Evolutionary conservation across 208 protist genomes (phyloP).

Genomic region (Leishmania arabica): DNA sequence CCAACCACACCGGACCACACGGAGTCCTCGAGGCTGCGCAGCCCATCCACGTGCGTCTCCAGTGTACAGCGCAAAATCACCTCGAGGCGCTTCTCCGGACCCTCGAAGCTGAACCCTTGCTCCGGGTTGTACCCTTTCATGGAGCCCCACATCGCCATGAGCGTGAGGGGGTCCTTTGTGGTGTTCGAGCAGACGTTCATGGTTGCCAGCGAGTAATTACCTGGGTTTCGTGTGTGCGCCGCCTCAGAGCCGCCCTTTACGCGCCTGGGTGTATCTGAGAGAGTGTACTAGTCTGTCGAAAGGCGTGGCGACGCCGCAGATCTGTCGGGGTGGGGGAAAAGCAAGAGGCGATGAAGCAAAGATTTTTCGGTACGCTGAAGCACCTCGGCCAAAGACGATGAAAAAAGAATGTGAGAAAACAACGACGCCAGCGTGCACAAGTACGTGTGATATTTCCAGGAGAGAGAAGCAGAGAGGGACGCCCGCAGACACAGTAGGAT

Average conservation of each 20-base stretch:
- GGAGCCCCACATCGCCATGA: constrained; percentile 92
- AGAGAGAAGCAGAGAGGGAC: neutral
- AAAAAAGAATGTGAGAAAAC: neutral
- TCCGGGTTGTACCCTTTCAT: constrained; percentile 73
- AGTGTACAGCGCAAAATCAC: constrained; percentile 73
- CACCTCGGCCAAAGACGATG: neutral
- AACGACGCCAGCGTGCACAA: neutral
- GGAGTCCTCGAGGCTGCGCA: constrained; percentile 67
- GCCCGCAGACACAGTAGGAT: neutral
- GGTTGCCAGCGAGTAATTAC: neutral
- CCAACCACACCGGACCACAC: constrained; percentile 77
- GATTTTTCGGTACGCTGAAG: neutral
- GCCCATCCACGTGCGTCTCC: constrained; percentile 71
- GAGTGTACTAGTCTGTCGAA: neutral
- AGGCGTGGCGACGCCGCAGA: neutral
- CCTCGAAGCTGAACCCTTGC: constrained; percentile 90
- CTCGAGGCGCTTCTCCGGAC: constrained; percentile 92
- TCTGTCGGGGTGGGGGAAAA: neutral
- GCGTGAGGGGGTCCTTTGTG: constrained; percentile 78
- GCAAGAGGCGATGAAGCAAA: neutral
- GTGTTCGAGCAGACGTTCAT: constrained; percentile 34
- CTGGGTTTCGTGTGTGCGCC: neutral
- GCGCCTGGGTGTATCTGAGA: neutral
- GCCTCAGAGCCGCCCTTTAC: neutral
- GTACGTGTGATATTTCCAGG: neutral